phyloP scores from a whole-genome alignment of 2,329 filamentous ascomycete genomes.

The Dactylellina cionopaga region DNA sequence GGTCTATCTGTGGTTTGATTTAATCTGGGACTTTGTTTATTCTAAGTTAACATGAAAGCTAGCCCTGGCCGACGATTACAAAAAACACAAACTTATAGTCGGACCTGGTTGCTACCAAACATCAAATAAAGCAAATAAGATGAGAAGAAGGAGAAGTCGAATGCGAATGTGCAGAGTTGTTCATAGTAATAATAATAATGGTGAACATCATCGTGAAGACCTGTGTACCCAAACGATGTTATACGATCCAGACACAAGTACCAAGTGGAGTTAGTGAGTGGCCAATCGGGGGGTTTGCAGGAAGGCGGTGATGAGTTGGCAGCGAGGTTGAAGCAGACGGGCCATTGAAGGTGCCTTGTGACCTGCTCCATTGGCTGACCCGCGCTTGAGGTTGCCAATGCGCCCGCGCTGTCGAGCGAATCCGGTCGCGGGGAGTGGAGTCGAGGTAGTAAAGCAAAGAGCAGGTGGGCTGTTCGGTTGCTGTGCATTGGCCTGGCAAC shows the following conservation, averaged over 20 bases:
- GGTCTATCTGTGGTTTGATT: slow-evolving; percentile 12
- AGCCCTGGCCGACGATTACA: too few species aligned
- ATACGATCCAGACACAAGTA: too few species aligned
- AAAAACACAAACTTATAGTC: too few species aligned
- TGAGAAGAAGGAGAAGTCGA: too few species aligned
- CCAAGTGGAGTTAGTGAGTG: not conserved
- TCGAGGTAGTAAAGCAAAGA: not conserved
- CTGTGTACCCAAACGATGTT: too few species aligned
- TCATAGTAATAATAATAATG: too few species aligned
- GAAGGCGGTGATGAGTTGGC: slow-evolving; percentile 45
- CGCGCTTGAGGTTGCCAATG: not conserved
- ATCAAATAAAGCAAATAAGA: not conserved
- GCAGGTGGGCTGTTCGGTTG: not conserved
- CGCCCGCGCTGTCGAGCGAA: not conserved
- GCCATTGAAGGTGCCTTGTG: slow-evolving; percentile 8
- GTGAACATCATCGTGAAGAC: too few species aligned
- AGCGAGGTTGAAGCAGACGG: slow-evolving; percentile 22
- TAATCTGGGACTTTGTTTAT: slow-evolving; percentile 30
- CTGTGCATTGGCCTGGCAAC: slow-evolving; percentile 45
- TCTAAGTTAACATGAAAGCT: too few species aligned
- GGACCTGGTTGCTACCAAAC: not conserved
- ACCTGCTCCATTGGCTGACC: slow-evolving; percentile 28
- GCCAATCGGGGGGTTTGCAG: slow-evolving; percentile 43
- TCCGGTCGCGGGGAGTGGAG: not conserved
- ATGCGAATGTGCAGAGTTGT: too few species aligned